Base-by-base conservation (phyloP, 306 rosid species). In the Corylus americana region DNA sequence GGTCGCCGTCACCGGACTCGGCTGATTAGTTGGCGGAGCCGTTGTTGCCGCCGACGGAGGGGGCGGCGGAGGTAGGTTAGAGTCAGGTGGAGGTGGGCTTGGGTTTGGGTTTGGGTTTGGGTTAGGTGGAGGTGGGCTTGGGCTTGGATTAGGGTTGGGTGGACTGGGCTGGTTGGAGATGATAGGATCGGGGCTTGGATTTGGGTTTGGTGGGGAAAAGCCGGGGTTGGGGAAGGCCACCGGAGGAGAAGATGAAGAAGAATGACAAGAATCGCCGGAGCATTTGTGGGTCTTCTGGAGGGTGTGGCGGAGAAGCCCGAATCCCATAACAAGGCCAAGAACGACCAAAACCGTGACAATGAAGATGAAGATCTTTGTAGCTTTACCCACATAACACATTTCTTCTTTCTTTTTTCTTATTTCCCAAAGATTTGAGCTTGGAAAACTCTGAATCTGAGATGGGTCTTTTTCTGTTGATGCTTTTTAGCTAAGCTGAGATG, bases 281-380 rank as follows among this genome's bases (percentile, higher is more conserved):
- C 99, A 93, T 50, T 88, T 78, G 81, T 77, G 77, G 76, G 80
- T 18, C 42, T 76, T 75, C 37, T 69, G 91, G 88, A 79, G 81
- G 79, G 55, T 81, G 39, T 81, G 93, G 54, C 82, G 97, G 2
- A 92, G 74, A 54, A 91, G 44, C 5, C 92, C 91, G 4, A 93
- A 85, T 81, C 96, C 98, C 71, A 91, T 71, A 49, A 91, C 85
- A 0, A 96, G 86, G 2, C 97, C 98, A 0, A 88, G 79, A 70
- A 93, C 92, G 39, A 91, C 82, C 4, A 91, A 85, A 11, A 88
- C 89, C 2, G 98, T 93, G n/a, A 91, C 85, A 9, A 96, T 73
- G 89, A 96, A 96, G 79, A 96, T 90, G 96, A 96, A 96, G 98
- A 93, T 96, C 97, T 93, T 96, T 72, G 99, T 93, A 80, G 99